phyloP scores from a whole-genome alignment of 352 stramenopile genomes.

The Hyphochytrium catenoides region DNA sequence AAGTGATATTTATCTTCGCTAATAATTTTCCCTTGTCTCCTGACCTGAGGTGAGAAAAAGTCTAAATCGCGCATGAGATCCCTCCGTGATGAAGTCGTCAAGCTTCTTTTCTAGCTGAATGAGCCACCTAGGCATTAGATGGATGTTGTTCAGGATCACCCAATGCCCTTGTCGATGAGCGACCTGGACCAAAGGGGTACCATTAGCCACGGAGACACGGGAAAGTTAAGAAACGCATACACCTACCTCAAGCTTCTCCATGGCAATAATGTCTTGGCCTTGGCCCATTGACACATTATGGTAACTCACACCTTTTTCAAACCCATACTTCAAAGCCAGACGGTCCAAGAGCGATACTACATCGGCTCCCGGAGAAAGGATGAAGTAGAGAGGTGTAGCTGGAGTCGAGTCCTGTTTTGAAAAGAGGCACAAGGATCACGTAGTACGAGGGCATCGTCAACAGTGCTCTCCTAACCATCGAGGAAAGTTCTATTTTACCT shows the following conservation, averaged over 20 bases:
- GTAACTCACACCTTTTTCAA: constrained; percentile 40
- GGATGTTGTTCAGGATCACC: constrained; percentile 72
- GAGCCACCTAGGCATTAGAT: constrained; percentile 73
- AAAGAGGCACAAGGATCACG: too few relatives aligned
- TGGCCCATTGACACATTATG: constrained; percentile 68
- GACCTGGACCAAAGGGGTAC: constrained; percentile 20
- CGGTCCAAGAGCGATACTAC: constrained; percentile 50
- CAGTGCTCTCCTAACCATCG: too few relatives aligned
- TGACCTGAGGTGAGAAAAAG: constrained; percentile 81
- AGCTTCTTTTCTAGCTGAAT: constrained; percentile 45
- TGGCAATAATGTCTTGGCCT: constrained; percentile 43
- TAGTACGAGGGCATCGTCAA: too few relatives aligned
- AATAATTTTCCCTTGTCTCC: constrained; percentile 2
- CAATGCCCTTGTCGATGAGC: constrained; percentile 71
- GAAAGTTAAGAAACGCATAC: too few relatives aligned
- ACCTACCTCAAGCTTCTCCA: constrained; percentile 33
- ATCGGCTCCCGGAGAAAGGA: constrained; percentile 73
- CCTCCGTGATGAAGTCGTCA: constrained; percentile 48
- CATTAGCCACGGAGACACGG: too few relatives aligned
- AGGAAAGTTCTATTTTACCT: too few relatives aligned
- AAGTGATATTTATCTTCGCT: constrained; percentile 1
- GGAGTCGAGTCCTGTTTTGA: constrained; percentile 68
- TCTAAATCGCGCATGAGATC: constrained; percentile 78
- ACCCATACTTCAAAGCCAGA: constrained; percentile 49
- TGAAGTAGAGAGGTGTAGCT: constrained; percentile 73